Evolutionary conservation across 495 filamentous ascomycete species (phyloP).

Genomic region (Hypoxylon cercidicola): DNA sequence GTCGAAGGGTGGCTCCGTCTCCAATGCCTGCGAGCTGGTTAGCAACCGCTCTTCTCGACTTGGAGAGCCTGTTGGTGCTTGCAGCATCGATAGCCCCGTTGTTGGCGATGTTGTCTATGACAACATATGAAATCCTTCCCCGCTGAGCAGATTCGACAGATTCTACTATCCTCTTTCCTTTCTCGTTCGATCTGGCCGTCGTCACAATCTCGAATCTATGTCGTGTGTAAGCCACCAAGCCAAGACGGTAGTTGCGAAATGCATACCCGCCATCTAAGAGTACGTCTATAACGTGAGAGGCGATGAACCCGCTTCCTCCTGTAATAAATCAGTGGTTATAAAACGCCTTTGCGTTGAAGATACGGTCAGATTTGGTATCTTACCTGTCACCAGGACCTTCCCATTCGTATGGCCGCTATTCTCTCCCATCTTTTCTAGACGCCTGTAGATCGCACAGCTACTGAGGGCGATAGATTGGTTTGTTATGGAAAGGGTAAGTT

Average conservation of each 20-base stretch:
- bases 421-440: no score
- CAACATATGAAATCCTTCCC: slow-evolving; percentile 42
- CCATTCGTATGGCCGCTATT: slow-evolving; percentile 12
- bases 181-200: slow-evolving; percentile 53
- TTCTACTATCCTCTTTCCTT: slow-evolving; percentile 49
- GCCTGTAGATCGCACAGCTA: not conserved
- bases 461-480: not conserved
- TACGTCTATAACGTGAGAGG: slow-evolving; percentile 39
- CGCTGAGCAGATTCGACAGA: slow-evolving; percentile 30
- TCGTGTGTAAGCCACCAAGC: not conserved
- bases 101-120: slow-evolving; percentile 50
- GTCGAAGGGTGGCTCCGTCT: slow-evolving; percentile 45
- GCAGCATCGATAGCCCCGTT: slow-evolving; percentile 51
- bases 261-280: slow-evolving; percentile 33
- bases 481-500: not conserved
- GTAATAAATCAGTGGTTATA: not conserved
- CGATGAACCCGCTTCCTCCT: slow-evolving; percentile 44
- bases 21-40: slow-evolving; percentile 33
- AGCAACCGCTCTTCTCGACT: not conserved
- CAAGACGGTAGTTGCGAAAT: not conserved
- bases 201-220: slow-evolving; percentile 51
- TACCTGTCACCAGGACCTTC: slow-evolving; percentile 39
- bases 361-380: not conserved
- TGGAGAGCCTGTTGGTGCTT: not conserved
- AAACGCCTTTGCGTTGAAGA: not conserved